Base-by-base conservation (phyloP, 2,329 filamentous ascomycete species). In the Diaporthe ilicicola region DNA sequence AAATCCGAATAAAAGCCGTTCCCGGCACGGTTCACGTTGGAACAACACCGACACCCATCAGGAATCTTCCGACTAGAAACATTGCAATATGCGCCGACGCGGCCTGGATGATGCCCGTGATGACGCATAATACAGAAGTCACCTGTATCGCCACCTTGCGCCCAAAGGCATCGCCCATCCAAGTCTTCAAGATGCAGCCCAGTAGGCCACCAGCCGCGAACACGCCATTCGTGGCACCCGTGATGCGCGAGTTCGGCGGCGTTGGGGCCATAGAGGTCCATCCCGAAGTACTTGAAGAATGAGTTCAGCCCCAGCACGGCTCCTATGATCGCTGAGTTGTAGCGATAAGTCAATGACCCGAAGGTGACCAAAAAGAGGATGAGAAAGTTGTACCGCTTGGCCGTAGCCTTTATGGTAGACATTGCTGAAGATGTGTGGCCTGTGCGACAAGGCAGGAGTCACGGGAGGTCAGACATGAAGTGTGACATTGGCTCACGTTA, bases 281-380 rank as follows among this genome's bases (percentile, higher is more conserved):
- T 70, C 32, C 74, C 51, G n/a, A 77, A 76, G 65, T 77, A 77
- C n/a, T 32, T 32, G 44, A 70, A 74, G 56, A 76, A 76, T 2
- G 75, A 72, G 24, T 61, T 56, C 1, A 76, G 66, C 10, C 73
- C 75, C 17, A 75, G 66, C 27, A 76, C 73, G 15, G 75, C 68
- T 29, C 72, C 75, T 22, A 77, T 74, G 50, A 77, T 75, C 3
- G 74, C 72, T 4, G 71, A 71, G 53, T 75, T 75, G 67, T 72
- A 76, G 54, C 75, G 74, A 71, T 76, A 77, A 7, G 75, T 75
- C 3, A 77, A 72, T 1, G 76, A 77, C 3, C 76, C 74, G 13
- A 77, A 55, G 6, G 73, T 70, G 6, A 70, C 73, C 32, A 77
- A 74, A 53, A 77, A 74, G 24, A 72, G 51, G 13, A 72, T 51